phyloP scores from a whole-genome alignment of 495 filamentous ascomycete species.

The Penicillium canariense region DNA sequence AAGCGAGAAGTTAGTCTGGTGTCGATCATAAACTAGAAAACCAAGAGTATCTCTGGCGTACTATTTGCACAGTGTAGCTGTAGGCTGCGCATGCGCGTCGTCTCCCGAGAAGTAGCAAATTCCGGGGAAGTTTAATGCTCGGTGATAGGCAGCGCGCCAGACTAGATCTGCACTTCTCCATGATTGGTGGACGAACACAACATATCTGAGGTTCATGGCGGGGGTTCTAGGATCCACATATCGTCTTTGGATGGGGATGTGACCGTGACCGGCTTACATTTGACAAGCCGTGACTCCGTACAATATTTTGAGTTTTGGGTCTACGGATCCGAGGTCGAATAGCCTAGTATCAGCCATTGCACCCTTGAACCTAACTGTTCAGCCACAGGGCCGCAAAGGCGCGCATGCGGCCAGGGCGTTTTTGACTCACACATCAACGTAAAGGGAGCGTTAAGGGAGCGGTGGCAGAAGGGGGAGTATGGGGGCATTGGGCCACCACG shows the following conservation, averaged over 20 bases:
- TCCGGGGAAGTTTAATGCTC: neutral
- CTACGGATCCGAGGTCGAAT: neutral
- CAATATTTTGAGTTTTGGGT: neutral
- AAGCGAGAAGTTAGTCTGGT: constrained; percentile 7
- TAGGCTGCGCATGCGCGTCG: too few species aligned
- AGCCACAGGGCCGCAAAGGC: neutral
- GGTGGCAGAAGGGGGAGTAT: neutral
- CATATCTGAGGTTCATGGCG: too few species aligned
- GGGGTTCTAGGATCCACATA: neutral
- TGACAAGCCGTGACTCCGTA: neutral
- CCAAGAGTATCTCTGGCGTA: neutral
- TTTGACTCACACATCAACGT: neutral
- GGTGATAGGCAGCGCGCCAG: neutral
- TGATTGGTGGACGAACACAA: neutral
- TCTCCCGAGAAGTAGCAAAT: neutral
- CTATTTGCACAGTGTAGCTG: neutral
- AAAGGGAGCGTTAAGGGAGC: neutral
- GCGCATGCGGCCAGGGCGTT: neutral
- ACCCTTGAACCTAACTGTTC: neutral
- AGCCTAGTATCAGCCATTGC: neutral
- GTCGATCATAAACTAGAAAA: neutral
- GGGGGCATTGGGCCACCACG: too few species aligned
- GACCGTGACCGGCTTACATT: neutral
- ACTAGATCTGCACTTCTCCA: neutral
- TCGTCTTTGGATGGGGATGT: neutral